Evolutionary conservation across 352 stramenopile species (phyloP).

Genomic region (Globisporangium iwayamae): DNA sequence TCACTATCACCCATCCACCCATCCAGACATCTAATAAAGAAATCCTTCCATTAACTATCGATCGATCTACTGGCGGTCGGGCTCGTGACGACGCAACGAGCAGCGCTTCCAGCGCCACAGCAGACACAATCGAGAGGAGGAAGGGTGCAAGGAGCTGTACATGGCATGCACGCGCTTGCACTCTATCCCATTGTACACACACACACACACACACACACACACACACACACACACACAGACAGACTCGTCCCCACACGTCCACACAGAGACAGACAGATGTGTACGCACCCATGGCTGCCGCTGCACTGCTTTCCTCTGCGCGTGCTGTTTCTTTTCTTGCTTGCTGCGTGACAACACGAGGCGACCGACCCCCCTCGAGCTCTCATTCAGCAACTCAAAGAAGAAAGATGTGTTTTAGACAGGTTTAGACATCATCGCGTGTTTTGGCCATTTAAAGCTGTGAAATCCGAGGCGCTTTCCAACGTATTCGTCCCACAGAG

Average conservation of each 20-base stretch:
- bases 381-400: no score
- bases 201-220: background rate
- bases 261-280: background rate
- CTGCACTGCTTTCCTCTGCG: slow-evolving; percentile 14
- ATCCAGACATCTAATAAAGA: no score
- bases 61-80: background rate
- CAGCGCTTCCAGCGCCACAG: background rate
- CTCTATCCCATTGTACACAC: no score
- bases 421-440: no score
- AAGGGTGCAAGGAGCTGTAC: background rate
- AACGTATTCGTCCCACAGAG: no score
- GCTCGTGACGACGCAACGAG: background rate
- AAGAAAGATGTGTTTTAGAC: no score
- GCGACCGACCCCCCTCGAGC: no score
- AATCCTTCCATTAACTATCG: background rate
- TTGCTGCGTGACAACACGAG: no score
- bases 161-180: no score
- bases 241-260: background rate
- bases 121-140: background rate
- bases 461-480: no score
- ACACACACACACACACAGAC: slow-evolving; percentile 5
- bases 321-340: background rate
- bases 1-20: no score
- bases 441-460: no score
- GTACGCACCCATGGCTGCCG: slow-evolving; percentile 5